Base-by-base conservation (phyloP, 192 early-diverging fungal genomes). In the Martensiomyces pterosporus region DNA sequence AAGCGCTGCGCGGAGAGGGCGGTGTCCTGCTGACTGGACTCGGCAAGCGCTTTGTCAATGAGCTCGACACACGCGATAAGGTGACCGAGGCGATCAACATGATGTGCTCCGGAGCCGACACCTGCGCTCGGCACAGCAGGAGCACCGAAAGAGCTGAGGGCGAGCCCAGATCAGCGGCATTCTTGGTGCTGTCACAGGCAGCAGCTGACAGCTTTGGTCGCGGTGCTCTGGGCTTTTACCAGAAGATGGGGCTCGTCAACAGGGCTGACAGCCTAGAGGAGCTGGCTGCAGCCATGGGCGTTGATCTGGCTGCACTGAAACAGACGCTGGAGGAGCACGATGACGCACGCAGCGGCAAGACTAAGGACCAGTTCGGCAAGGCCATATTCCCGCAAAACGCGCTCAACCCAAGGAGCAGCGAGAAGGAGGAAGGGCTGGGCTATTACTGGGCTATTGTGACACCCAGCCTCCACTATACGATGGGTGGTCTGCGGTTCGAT, bases 1-100 rank as follows among this genome's bases (percentile, higher is more conserved):
- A 97, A 71, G 92, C 94, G 9, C 85, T 97, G 46, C 90, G 94
- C 64, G 94, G 94, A 62, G 85, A 82, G 43, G 94, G 92, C 60
- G 94, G 91, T 65, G 52, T 97, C 4, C 68, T 97, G 36, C 58
- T 97, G 38, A 77, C 85, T 39, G 85, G 72, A 13, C 83, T 82
- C 39, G 94, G 91, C 42, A 78, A 82, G 47, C 90, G 94, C 55
- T 94, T 97, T 77, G 84, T 84, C 60, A 85, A 93, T 56, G 94
- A 97, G 80, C 77, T 97, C 21, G 91, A 89, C 41, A 91, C 92
- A 53, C 89, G 92, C 72, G 92, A 94, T 64, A 88, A 87, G 27
- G 94, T 97, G 43, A 94, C 91, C 26, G 89, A 81, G 12, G 81
- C 82, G 64, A 94, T 97, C 76, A 87, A 80, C 79, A 81, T 85